A percentile compares a stretch with the other conserved stretches of the same genome.
phyloP scores from a whole-genome alignment of 495 filamentous ascomycete genomes.

The Geoglossum glabrum region DNA sequence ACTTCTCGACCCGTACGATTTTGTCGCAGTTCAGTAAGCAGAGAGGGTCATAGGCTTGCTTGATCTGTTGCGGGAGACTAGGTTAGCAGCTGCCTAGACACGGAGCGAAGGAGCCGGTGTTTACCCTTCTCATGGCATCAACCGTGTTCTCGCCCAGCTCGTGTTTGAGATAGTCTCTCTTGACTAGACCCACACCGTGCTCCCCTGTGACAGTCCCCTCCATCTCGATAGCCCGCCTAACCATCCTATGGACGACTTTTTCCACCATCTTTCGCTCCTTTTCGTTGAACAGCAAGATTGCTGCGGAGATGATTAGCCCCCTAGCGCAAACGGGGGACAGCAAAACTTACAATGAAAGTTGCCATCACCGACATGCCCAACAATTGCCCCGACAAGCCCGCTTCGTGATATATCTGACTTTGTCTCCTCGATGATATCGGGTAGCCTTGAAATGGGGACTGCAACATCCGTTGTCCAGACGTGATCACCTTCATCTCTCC shows the following conservation, averaged over 20 bases:
- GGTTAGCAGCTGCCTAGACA: neutral
- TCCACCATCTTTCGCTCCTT: slow-evolving; percentile 41
- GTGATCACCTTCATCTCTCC: slow-evolving; percentile 34
- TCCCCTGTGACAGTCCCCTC: slow-evolving; percentile 73
- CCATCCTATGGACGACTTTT: slow-evolving; percentile 61
- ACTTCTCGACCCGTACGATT: slow-evolving; percentile 32
- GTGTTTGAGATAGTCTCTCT: slow-evolving; percentile 58
- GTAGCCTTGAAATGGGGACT: slow-evolving; percentile 51
- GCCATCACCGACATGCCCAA: slow-evolving; percentile 68
- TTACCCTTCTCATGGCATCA: slow-evolving; percentile 58
- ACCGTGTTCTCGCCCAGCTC: slow-evolving; percentile 55
- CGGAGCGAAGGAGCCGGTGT: neutral
- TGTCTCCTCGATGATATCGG: slow-evolving; percentile 61
- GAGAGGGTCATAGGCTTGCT: slow-evolving; percentile 55
- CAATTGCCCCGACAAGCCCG: slow-evolving; percentile 51
- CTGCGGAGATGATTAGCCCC: slow-evolving; percentile 12
- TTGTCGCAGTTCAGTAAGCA: slow-evolving; percentile 70
- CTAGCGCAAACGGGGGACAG: neutral
- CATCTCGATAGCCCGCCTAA: slow-evolving; percentile 62
- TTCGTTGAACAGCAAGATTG: slow-evolving; percentile 54
- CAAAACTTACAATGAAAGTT: slow-evolving; percentile 51
- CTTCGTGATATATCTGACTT: slow-evolving; percentile 46
- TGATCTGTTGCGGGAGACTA: slow-evolving; percentile 24
- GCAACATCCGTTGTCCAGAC: slow-evolving; percentile 78
- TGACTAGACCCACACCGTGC: slow-evolving; percentile 64